phyloP scores from a whole-genome alignment of 129 eudicot genomes.

The Pulicaria dysenterica region DNA sequence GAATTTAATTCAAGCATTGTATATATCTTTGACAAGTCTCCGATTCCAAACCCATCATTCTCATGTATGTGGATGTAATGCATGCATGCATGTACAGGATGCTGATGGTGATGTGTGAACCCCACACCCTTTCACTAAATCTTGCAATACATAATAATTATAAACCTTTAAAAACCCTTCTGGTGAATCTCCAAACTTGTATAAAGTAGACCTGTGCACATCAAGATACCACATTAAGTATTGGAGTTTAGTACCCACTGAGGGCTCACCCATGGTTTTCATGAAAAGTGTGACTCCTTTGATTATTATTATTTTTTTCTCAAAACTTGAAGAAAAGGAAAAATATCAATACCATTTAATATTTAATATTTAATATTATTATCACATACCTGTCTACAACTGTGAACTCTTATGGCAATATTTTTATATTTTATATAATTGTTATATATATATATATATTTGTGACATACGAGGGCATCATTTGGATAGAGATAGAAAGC shows the following conservation, averaged over 20 bases:
- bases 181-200: conserved; percentile 38
- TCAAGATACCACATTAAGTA: conserved; percentile 40
- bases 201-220: conserved; percentile 36
- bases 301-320: conserved; percentile 6
- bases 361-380: neutral
- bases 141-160: conserved; percentile 37
- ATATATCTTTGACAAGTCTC: neutral
- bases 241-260: conserved; percentile 39
- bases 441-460: too few species aligned
- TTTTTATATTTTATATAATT: neutral
- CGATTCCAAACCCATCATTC: conserved; percentile 22
- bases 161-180: conserved; percentile 30
- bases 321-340: neutral
- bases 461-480: conserved; percentile 17
- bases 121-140: conserved; percentile 41
- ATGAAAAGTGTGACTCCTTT: conserved; percentile 8
- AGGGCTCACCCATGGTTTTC: conserved; percentile 38
- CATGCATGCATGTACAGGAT: conserved; percentile 34
- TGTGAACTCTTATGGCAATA: neutral
- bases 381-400: too few species aligned
- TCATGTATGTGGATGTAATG: conserved; percentile 31
- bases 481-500: conserved; percentile 25
- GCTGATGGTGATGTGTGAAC: conserved; percentile 37
- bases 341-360: neutral
- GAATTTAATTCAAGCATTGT: too few species aligned